phyloP scores from a whole-genome alignment of 1,139 yeast genomes.

The Geotrichum histeridarum region DNA sequence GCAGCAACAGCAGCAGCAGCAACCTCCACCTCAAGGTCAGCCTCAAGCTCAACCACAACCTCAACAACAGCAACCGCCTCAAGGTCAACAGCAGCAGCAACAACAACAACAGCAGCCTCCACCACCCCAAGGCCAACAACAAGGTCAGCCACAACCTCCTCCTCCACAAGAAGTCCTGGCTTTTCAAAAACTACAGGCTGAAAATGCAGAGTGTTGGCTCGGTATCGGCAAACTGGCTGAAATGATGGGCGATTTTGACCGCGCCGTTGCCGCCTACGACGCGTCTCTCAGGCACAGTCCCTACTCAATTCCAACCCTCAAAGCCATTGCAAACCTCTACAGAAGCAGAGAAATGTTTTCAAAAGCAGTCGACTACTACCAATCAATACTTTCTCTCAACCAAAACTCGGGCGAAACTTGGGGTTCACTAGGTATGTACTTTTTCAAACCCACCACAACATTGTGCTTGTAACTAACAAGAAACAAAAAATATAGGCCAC shows the following conservation, averaged over 20 bases:
- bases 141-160: slow-evolving; percentile 36
- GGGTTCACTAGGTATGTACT: slow-evolving; percentile 58
- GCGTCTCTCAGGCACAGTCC: slow-evolving; percentile 85
- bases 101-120: slow-evolving; percentile 23
- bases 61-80: slow-evolving; percentile 24
- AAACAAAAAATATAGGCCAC: slow-evolving; percentile 52
- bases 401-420: slow-evolving; percentile 94
- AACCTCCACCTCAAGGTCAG: slow-evolving; percentile 22
- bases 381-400: slow-evolving; percentile 72
- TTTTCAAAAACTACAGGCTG: slow-evolving; percentile 41
- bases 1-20: slow-evolving; percentile 23
- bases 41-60: slow-evolving; percentile 22
- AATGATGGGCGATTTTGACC: slow-evolving; percentile 78
- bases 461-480: neutral
- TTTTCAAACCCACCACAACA: neutral
- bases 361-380: slow-evolving; percentile 90
- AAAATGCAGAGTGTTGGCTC: slow-evolving; percentile 88
- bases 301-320: slow-evolving; percentile 75
- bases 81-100: slow-evolving; percentile 28
- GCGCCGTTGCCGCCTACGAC: slow-evolving; percentile 85
- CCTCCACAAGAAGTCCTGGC: slow-evolving; percentile 43
- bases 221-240: slow-evolving; percentile 88
- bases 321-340: slow-evolving; percentile 81
- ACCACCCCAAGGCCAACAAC: slow-evolving; percentile 23
- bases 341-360: slow-evolving; percentile 85